Percentiles rank a stretch among this genome's conserved stretches.
These are phyloP conservation scores for Quercus aquifolioides DNA, from an alignment of 306 rosid genomes.

Conservation along the genomic window DNA sequence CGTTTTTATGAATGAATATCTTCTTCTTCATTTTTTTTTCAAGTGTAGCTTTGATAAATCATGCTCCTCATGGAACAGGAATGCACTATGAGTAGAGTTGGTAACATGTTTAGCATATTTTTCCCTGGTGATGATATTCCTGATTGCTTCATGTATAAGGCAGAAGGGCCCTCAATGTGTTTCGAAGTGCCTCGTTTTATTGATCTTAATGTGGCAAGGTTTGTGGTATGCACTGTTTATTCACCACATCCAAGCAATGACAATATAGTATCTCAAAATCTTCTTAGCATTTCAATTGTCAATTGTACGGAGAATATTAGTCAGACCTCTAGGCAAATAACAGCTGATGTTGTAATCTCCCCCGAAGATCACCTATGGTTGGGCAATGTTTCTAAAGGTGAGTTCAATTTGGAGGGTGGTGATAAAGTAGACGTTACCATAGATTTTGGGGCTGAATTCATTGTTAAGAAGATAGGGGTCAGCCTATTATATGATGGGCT, in stretches of 20 bases:
- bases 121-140: background rate
- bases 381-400: slow-evolving; percentile 7
- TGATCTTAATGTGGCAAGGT: background rate
- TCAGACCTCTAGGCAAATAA: background rate
- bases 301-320: background rate
- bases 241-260: background rate
- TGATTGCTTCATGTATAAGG: background rate
- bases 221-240: background rate
- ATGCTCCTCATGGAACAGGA: no score
- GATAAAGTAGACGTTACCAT: slow-evolving; percentile 8
- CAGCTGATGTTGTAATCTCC: background rate
- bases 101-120: no score
- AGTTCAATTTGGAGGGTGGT: background rate
- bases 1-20: no score
- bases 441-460: background rate
- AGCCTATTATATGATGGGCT: background rate
- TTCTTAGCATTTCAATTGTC: background rate
- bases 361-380: slow-evolving; percentile 17
- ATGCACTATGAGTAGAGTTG: no score
- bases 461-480: slow-evolving; percentile 19
- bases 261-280: background rate
- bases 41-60: no score
- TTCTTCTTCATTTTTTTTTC: no score
- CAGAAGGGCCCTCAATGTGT: background rate
- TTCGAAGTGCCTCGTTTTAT: background rate